phyloP scores from a whole-genome alignment of 2,329 filamentous ascomycete species.

The Westerdykella aurantiaca region DNA sequence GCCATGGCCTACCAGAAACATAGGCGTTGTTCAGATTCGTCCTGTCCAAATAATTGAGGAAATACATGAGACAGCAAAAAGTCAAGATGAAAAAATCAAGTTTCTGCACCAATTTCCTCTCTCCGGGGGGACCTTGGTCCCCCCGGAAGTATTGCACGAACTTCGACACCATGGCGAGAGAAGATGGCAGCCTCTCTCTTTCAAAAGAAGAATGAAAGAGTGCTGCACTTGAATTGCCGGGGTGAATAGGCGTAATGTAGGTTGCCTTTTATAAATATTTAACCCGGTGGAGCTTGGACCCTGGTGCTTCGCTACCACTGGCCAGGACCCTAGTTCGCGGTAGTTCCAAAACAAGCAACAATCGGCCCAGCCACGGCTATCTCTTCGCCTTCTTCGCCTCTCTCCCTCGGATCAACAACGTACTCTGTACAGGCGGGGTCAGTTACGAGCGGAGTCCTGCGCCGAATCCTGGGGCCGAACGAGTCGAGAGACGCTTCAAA shows the following conservation, averaged over 20 bases:
- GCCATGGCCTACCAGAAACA: constrained; percentile 12
- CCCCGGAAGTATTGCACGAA: constrained; percentile 32
- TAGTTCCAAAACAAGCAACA: not conserved
- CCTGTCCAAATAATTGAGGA: constrained; percentile 33
- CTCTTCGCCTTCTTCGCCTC: not conserved
- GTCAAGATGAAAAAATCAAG: constrained; percentile 61
- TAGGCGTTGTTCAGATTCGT: constrained; percentile 42
- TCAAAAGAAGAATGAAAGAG: not conserved
- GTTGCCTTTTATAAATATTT: not conserved
- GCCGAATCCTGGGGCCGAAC: not conserved
- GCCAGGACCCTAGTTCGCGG: too few relatives aligned
- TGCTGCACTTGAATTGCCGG: not conserved
- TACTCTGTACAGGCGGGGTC: too few relatives aligned
- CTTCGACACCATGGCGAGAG: constrained; percentile 18
- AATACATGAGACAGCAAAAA: constrained; percentile 53
- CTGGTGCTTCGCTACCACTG: not conserved
- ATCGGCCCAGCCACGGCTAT: not conserved
- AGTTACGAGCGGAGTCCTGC: not conserved
- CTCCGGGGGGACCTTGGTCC: constrained; percentile 32
- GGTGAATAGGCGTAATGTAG: not conserved
- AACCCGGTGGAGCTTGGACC: not conserved
- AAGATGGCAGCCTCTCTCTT: not conserved
- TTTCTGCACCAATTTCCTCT: constrained; percentile 46
- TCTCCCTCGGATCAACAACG: not conserved
- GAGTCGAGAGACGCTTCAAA: not conserved